Evolutionary conservation across 768 basidiomycete species (phyloP).

Genomic region (Phaeolepiota aurea): DNA sequence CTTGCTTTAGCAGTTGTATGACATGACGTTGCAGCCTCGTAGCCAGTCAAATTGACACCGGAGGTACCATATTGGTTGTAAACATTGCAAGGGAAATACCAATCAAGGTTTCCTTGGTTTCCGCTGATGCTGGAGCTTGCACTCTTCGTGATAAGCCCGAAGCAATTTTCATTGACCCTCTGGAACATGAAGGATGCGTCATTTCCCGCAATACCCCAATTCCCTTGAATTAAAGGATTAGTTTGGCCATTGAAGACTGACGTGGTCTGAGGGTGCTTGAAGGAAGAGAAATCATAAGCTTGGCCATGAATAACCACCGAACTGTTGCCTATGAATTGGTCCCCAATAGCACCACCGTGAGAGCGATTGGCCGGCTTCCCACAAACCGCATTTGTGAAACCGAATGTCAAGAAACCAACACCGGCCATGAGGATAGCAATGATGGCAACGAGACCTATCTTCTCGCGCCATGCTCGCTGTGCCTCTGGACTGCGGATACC

Average conservation of each 20-base stretch:
- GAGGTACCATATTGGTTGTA: slow-evolving; percentile 62
- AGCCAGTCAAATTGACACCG: slow-evolving; percentile 60
- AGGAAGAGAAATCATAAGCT: slow-evolving; percentile 85
- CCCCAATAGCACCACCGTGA: slow-evolving; percentile 70
- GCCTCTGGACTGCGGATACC: slow-evolving; percentile 87
- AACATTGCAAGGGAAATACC: slow-evolving; percentile 98
- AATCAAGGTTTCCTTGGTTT: slow-evolving; percentile 56
- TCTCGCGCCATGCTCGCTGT: slow-evolving; percentile 97
- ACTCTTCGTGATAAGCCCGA: slow-evolving; percentile 66
- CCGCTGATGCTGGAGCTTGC: slow-evolving; percentile 64
- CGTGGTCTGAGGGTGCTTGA: slow-evolving; percentile 71
- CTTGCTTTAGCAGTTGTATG: slow-evolving; percentile 56
- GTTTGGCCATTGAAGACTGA: slow-evolving; percentile 65
- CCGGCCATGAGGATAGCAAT: slow-evolving; percentile 80
- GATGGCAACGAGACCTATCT: slow-evolving; percentile 85
- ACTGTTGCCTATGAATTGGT: slow-evolving; percentile 58
- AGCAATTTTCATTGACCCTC: slow-evolving; percentile 78
- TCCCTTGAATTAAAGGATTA: slow-evolving; percentile 76
- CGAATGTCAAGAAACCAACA: slow-evolving; percentile 98
- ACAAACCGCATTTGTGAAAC: slow-evolving; percentile 92
- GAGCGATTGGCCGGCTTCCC: slow-evolving; percentile 79
- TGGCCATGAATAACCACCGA: slow-evolving; percentile 93
- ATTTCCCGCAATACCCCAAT: slow-evolving; percentile 74
- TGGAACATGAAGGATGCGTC: slow-evolving; percentile 96
- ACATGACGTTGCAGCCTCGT: slow-evolving; percentile 59